phyloP scores from a whole-genome alignment of 192 early-diverging fungal species.

The Coemansia erecta region DNA sequence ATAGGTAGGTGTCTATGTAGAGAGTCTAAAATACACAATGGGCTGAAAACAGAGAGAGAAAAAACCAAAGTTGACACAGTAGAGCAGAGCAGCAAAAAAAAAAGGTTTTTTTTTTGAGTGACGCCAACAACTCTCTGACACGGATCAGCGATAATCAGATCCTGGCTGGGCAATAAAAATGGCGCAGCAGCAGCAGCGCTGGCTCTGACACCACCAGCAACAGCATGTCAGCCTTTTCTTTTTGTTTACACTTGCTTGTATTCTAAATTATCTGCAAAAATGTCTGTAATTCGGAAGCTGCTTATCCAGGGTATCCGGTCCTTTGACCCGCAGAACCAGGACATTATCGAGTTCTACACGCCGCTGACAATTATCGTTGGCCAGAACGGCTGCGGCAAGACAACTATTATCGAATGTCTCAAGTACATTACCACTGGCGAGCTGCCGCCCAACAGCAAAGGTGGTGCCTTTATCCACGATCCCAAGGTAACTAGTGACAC shows the following conservation, averaged over 20 bases:
- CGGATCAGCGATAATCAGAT: too few relatives aligned
- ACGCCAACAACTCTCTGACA: too few relatives aligned
- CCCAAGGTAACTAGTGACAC: constrained; percentile 63
- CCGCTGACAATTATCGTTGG: constrained; percentile 96
- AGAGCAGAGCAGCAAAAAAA: not conserved
- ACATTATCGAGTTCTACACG: constrained; percentile 80
- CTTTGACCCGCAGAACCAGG: constrained; percentile 72
- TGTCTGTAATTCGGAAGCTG: constrained; percentile 70
- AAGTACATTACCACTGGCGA: constrained; percentile 95
- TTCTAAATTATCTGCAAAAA: constrained; percentile 19
- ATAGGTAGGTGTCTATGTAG: not conserved
- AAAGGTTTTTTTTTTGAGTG: too few relatives aligned
- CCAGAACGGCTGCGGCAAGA: constrained; percentile 95
- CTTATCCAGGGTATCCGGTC: constrained; percentile 87
- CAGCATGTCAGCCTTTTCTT: not conserved
- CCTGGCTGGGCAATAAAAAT: too few relatives aligned
- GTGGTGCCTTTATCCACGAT: constrained; percentile 93
- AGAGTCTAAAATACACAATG: not conserved
- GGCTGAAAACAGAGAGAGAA: not conserved
- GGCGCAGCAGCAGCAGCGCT: too few relatives aligned
- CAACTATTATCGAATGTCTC: constrained; percentile 95
- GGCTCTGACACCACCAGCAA: not conserved
- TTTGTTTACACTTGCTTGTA: constrained; percentile 1
- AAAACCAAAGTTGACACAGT: not conserved
- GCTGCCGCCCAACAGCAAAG: constrained; percentile 80